A percentile compares a stretch with the other conserved stretches of the same genome.
These are phyloP conservation scores for Suhomyces choctaworum DNA, from an alignment of 1,139 yeast species.

Conservation along the genomic window DNA sequence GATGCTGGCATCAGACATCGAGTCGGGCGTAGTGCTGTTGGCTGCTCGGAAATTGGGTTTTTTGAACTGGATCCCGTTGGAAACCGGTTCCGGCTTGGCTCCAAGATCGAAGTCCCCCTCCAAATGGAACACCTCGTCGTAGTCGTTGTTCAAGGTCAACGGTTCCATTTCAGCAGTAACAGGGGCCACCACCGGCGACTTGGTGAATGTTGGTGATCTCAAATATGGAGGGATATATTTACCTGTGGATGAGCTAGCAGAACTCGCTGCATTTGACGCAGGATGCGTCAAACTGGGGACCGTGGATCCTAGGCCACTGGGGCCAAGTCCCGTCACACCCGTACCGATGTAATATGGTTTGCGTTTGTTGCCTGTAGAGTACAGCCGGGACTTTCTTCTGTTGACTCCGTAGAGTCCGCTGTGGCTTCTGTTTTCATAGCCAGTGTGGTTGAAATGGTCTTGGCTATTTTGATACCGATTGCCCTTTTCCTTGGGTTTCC, in stretches of 20 bases:
- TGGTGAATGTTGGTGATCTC: slow-evolving; percentile 38
- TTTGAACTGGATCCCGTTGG: slow-evolving; percentile 14
- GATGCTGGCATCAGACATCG: slow-evolving; percentile 8
- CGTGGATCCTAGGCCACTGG: slow-evolving; percentile 4
- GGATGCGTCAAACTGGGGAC: slow-evolving; percentile 13
- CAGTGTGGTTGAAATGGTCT: slow-evolving; percentile 7
- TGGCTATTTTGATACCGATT: slow-evolving; percentile 16
- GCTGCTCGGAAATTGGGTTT: slow-evolving; percentile 15
- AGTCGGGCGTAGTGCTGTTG: slow-evolving; percentile 15
- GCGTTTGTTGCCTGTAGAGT: slow-evolving; percentile 29
- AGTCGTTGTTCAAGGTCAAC: slow-evolving; percentile 30
- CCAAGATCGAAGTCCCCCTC: slow-evolving; percentile 43
- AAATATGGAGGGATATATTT: slow-evolving; percentile 49
- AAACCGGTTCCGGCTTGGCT: slow-evolving; percentile 3
- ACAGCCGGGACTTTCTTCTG: slow-evolving; percentile 30
- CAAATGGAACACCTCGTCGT: slow-evolving; percentile 47
- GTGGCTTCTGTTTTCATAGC: slow-evolving; percentile 2
- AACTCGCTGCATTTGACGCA: slow-evolving; percentile 1
- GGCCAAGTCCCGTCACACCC: too few relatives aligned
- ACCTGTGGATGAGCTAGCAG: slow-evolving; percentile 22
- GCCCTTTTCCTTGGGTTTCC: slow-evolving; percentile 15
- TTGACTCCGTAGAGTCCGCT: slow-evolving; percentile 5
- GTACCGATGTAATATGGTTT: slow-evolving; percentile 2
- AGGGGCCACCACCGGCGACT: slow-evolving; percentile 39
- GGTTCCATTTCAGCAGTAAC: slow-evolving; percentile 42